Conservation (phyloP, 805 yeast genomes). For the Candida coleopterorum region DNA sequence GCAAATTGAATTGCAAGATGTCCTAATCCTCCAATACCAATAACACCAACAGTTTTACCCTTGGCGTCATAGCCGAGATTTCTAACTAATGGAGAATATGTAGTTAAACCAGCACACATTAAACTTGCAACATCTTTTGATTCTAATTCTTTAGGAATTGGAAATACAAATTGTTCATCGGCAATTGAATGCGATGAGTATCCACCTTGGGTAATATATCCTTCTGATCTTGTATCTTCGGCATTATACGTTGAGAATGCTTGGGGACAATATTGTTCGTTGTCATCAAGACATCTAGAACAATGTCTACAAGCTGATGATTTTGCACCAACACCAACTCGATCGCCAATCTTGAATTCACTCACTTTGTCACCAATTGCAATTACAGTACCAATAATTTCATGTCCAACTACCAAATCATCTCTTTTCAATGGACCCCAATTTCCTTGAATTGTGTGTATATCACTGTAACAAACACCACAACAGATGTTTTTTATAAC, state of each 20-base stretch:
- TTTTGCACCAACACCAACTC: conserved; percentile 80
- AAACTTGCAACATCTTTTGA: conserved; percentile 46
- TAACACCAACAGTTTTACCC: conserved; percentile 48
- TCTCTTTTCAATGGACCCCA: conserved; percentile 41
- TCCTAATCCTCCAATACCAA: conserved; percentile 67
- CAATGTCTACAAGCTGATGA: conserved; percentile 60
- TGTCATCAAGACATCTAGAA: conserved; percentile 39
- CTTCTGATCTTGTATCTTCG: conserved; percentile 28
- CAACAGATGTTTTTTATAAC: conserved; percentile 57
- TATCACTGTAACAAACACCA: conserved; percentile 63
- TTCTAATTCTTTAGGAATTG: conserved; percentile 43
- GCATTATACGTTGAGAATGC: conserved; percentile 49
- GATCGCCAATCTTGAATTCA: conserved; percentile 57
- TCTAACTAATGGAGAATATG: conserved; percentile 46
- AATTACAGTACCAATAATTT: conserved; percentile 59
- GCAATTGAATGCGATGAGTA: conserved; percentile 46
- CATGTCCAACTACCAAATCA: conserved; percentile 56
- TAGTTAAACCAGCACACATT: conserved; percentile 55
- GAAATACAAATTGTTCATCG: conserved; percentile 40
- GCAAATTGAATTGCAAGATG: conserved; percentile 59
- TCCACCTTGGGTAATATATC: conserved; percentile 41
- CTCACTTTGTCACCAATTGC: conserved; percentile 54
- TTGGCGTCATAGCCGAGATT: conserved; percentile 26
- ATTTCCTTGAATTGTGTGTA: conserved; percentile 50
- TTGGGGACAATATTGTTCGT: conserved; percentile 48